phyloP scores from a whole-genome alignment of 1,284 basidiomycete genomes.

The Moesziomyces sp. region DNA sequence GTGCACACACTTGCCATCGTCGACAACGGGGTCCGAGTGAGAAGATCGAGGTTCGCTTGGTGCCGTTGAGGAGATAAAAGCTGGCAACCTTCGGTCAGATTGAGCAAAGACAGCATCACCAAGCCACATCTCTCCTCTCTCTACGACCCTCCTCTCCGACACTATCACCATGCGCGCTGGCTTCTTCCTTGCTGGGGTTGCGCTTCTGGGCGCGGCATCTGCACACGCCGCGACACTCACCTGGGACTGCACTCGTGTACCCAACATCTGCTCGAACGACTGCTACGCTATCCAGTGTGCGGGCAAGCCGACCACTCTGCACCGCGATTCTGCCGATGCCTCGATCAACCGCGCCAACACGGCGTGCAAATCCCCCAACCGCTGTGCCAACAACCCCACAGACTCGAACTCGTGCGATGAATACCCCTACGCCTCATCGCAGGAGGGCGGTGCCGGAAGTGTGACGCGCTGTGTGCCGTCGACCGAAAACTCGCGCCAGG shows the following conservation, averaged over 20 bases:
- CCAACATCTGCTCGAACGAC: constrained; percentile 59
- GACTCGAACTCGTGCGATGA: constrained; percentile 53
- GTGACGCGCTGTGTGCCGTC: constrained; percentile 50
- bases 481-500: constrained; percentile 51
- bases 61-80: no score
- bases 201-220: constrained; percentile 5
- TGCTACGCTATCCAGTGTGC: constrained; percentile 53
- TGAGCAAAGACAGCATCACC: no score
- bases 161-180: background rate
- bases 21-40: no score
- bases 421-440: constrained; percentile 50
- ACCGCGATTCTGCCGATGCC: constrained; percentile 48
- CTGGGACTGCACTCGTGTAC: constrained; percentile 53
- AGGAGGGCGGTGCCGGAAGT: constrained; percentile 49
- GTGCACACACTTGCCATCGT: no score
- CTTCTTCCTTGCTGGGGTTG: background rate
- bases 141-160: background rate
- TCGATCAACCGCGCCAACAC: constrained; percentile 41
- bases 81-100: no score
- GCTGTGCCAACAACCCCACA: constrained; percentile 35
- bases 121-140: background rate
- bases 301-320: constrained; percentile 47
- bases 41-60: no score
- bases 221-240: constrained; percentile 36
- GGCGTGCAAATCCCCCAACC: constrained; percentile 51